Conservation (phyloP, 2,329 filamentous ascomycete species). For the Fusarium austroafricanum region DNA sequence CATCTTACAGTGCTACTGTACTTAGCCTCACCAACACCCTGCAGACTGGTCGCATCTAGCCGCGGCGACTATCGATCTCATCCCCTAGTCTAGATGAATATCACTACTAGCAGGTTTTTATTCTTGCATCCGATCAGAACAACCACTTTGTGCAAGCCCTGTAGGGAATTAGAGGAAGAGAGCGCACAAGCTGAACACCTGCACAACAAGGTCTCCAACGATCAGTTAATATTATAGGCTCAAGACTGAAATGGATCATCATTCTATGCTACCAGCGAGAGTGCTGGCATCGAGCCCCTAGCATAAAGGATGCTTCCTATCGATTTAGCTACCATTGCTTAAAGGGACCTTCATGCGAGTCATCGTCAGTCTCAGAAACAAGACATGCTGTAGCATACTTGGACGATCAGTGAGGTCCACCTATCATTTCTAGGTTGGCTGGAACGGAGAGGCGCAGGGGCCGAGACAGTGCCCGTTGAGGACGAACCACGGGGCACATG, state of each 20-base stretch:
- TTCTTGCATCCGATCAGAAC: not conserved
- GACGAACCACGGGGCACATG: conserved; percentile 10
- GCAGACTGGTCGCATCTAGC: conserved; percentile 31
- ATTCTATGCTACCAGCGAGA: not conserved
- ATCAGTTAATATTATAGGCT: not conserved
- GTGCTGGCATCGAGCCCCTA: not conserved
- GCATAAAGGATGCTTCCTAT: not conserved
- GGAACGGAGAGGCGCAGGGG: conserved; percentile 10
- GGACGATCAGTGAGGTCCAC: not conserved
- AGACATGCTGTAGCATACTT: not conserved
- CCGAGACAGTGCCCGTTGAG: not conserved
- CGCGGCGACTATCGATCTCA: conserved; percentile 36
- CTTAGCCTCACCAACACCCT: conserved; percentile 21
- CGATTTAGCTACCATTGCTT: not conserved
- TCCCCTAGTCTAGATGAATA: conserved; percentile 12
- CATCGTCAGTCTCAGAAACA: not conserved
- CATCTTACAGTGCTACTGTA: too few species aligned
- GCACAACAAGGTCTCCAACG: not conserved
- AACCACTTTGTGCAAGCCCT: not conserved
- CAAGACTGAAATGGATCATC: not conserved
- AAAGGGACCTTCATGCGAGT: not conserved
- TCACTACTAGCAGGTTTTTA: conserved; percentile 11
- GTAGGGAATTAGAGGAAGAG: not conserved
- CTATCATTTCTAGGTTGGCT: conserved; percentile 3
- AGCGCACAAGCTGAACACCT: not conserved